phyloP scores from a whole-genome alignment of 495 filamentous ascomycete species.

The Oidiodendron maius region DNA sequence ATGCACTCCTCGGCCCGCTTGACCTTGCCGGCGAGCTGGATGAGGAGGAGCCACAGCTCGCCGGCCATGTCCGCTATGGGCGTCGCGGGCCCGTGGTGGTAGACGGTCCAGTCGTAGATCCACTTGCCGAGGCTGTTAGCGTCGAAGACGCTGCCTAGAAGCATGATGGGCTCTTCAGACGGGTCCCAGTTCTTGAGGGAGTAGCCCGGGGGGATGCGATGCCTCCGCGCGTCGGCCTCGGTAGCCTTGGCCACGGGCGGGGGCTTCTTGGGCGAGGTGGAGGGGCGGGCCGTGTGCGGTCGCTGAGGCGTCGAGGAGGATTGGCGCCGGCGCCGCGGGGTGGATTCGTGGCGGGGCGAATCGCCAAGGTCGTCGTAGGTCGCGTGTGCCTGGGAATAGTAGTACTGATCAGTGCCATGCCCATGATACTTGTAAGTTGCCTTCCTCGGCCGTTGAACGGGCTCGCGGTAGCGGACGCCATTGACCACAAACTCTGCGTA shows the following conservation, averaged over 20 bases:
- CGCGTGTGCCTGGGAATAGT: constrained; percentile 38
- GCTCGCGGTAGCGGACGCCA: constrained; percentile 36
- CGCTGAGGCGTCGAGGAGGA: constrained; percentile 31
- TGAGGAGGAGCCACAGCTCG: constrained; percentile 90
- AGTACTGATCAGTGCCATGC: constrained; percentile 47
- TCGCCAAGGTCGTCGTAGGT: constrained; percentile 11
- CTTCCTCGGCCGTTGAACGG: constrained; percentile 24
- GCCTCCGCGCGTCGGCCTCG: constrained; percentile 73
- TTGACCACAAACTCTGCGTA: constrained; percentile 38
- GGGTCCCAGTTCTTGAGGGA: constrained; percentile 99
- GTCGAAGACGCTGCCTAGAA: constrained; percentile 94
- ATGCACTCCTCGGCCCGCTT: constrained; percentile 85
- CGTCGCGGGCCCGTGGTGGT: constrained; percentile 75
- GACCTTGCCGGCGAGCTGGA: constrained; percentile 93
- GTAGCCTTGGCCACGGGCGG: constrained; percentile 60
- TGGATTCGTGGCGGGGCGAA: constrained; percentile 19
- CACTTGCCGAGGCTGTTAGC: constrained; percentile 97
- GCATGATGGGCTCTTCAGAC: constrained; percentile 80
- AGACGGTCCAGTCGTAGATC: constrained; percentile 99
- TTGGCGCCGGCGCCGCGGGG: constrained; percentile 29
- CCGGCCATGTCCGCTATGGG: constrained; percentile 91
- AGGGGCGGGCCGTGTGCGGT: constrained; percentile 35
- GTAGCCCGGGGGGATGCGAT: constrained; percentile 84
- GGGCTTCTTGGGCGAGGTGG: constrained; percentile 31
- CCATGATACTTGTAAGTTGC: constrained; percentile 40